Evolutionary conservation across 75 land plant species (phyloP), one percentile per base, ranked within the genome.

Genomic region (Sequoiadendron giganteum): DNA sequence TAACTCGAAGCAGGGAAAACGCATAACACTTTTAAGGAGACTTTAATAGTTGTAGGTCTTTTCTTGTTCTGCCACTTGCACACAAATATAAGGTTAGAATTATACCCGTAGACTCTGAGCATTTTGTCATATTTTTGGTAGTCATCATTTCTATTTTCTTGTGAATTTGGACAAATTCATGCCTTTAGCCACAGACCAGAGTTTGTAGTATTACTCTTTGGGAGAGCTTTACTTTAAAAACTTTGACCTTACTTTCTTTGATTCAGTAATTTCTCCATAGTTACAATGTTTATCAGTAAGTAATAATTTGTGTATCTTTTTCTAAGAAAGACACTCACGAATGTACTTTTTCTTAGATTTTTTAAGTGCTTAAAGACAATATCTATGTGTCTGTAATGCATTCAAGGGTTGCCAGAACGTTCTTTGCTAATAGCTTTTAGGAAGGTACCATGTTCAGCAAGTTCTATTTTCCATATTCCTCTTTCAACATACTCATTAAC

Each of bases 111-210:
- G 98, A 97, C 90, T 97, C 99, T 48, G 99, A 97, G 85, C 99
- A 97, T 90, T 97, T 98, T 55, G 99, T 98, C 36, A 96, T 97
- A 85, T 97, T 97, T 88, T 98, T 96, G 98, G 99, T 96, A 87
- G 21, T n/a, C 11, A 83, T 30, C 68, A 19, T n/a, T 42, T 68
- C 25, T 68, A n/a, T 54, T 36, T 32, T 52, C 21, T n/a, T 83
- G n/a, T 61, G 84, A 76, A 25, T 80, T 16, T 61, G 78, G 15
- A 77, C 43, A 14, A 32, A 43, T 85, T 47, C 55, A 19, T 68
- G n/a, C n/a, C 25, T 25, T 68, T 10, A 28, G 11, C 38, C 34
- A 10, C 72, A 28, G 30, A 52, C 45, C 76, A 30, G n/a, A 10
- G 25, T 86, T 43, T 39, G 4, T 28, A n/a, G 25, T 68, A 39